Percentiles rank a stretch among this genome's conserved stretches.
These are phyloP conservation scores for Exidia glandulosa DNA, from an alignment of 768 basidiomycete genomes.

Conservation along the genomic window DNA sequence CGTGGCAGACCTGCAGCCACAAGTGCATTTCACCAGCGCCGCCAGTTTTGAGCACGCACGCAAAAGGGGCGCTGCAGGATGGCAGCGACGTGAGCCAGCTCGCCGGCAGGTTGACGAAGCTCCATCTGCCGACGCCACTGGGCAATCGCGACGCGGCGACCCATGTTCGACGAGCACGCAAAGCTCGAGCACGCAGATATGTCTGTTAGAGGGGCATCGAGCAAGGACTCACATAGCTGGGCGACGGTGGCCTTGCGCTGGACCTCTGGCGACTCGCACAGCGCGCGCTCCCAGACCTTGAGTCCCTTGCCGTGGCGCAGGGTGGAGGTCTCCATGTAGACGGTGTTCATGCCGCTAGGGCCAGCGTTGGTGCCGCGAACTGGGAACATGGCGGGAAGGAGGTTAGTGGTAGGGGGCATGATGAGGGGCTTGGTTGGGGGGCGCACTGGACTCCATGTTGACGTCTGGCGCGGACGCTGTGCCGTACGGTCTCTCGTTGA, in stretches of 20 bases:
- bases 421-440: neutral
- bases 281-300: slow-evolving; percentile 75
- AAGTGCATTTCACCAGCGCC: too few relatives aligned
- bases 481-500: neutral
- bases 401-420: neutral
- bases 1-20: too few relatives aligned
- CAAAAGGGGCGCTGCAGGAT: too few relatives aligned
- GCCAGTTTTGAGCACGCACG: too few relatives aligned
- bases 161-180: neutral
- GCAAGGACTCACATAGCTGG: slow-evolving; percentile 93
- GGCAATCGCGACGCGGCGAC: too few relatives aligned
- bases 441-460: neutral
- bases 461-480: neutral
- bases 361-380: slow-evolving; percentile 9
- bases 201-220: too few relatives aligned
- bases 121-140: too few relatives aligned
- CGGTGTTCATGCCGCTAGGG: slow-evolving; percentile 56
- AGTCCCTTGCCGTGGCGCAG: slow-evolving; percentile 37
- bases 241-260: slow-evolving; percentile 94
- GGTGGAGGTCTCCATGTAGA: slow-evolving; percentile 29
- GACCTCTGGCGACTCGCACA: slow-evolving; percentile 77
- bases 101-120: neutral
- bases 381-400: neutral
- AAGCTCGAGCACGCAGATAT: neutral
- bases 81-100: neutral